Percentiles rank a stretch among this genome's conserved stretches.
Conservation (phyloP, 1,139 yeast species). For the Pichia sp. region DNA sequence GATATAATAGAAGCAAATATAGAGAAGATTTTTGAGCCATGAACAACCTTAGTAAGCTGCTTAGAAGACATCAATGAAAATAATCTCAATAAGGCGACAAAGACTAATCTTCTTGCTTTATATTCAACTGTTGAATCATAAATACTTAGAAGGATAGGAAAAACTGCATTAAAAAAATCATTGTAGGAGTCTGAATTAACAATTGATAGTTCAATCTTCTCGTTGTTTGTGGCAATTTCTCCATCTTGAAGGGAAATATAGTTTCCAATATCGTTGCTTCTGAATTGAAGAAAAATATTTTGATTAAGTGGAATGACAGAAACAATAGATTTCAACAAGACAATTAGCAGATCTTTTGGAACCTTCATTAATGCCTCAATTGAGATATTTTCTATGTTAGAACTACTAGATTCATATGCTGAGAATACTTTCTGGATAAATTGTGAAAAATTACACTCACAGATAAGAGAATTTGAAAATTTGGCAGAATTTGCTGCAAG, state of each 20-base stretch:
- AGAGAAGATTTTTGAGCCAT: slow-evolving; percentile 32
- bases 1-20: slow-evolving; percentile 66
- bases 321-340: slow-evolving; percentile 51
- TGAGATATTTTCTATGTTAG: slow-evolving; percentile 18
- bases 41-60: slow-evolving; percentile 20
- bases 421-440: slow-evolving; percentile 39
- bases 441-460: slow-evolving; percentile 36
- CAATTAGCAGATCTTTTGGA: slow-evolving; percentile 57
- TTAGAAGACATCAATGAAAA: slow-evolving; percentile 29
- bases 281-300: slow-evolving; percentile 14
- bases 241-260: slow-evolving; percentile 25
- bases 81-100: slow-evolving; percentile 52
- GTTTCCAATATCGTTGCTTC: slow-evolving; percentile 9
- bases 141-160: slow-evolving; percentile 58
- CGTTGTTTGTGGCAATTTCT: slow-evolving; percentile 26
- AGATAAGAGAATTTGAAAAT: slow-evolving; percentile 36
- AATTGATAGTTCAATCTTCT: slow-evolving; percentile 22
- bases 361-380: slow-evolving; percentile 70
- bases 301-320: slow-evolving; percentile 43
- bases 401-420: slow-evolving; percentile 13
- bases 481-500: slow-evolving; percentile 35
- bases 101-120: slow-evolving; percentile 52
- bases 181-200: slow-evolving; percentile 15
- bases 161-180: slow-evolving; percentile 42
- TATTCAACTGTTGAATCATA: slow-evolving; percentile 73